Base-by-base conservation (phyloP, 805 yeast genomes). In the Wickerhamomyces xylosicus region DNA sequence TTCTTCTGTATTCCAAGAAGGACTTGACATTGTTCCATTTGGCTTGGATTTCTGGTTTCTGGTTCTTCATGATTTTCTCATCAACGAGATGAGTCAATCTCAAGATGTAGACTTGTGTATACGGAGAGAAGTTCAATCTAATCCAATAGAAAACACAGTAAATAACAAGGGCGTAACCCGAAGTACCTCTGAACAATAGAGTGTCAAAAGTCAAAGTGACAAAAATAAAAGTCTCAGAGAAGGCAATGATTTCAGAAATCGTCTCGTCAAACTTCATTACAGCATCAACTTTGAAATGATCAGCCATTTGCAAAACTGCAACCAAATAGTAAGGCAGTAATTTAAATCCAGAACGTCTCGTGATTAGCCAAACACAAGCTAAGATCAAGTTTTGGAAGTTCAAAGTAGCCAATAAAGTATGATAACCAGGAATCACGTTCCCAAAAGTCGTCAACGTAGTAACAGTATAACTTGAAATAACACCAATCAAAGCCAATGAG, bases 351-450 rank as follows among this genome's bases (percentile, higher is more conserved):
- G 87, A 78, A 43, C 71, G 67, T 59, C 83, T 74, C 31, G 80
- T 73, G 40, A 79, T 57, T 36, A 74, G 52, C 90, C 90, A 83
- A 16, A 75, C 59, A 3, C 55, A 20, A 1, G 78, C 72, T 40
- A 82, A 58, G 3, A 72, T 44, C 39, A 77, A 61, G 52, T 72
- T 74, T 58, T 85, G 95, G 65, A 82, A 82, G 55, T 84, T 83
- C 47, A 76, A 85, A 19, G 85, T 74, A 9, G 87, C 77, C 39
- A 85, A 53, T 54, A 87, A 62, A 4, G 78, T 74, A 40, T 71
- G 70, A 53, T 76, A 68, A 5, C 78, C 67, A 6, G 95, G 94
- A 38, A 70, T 65, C 21, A 66, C 62, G 16, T 74, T 63, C 19
- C 78, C 78, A 61, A 77, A 79, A 46, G 74, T 75, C 35, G 79